These are phyloP conservation scores for Alternaria atra DNA, from an alignment of 2,329 filamentous ascomycete species.

Conservation along the genomic window DNA sequence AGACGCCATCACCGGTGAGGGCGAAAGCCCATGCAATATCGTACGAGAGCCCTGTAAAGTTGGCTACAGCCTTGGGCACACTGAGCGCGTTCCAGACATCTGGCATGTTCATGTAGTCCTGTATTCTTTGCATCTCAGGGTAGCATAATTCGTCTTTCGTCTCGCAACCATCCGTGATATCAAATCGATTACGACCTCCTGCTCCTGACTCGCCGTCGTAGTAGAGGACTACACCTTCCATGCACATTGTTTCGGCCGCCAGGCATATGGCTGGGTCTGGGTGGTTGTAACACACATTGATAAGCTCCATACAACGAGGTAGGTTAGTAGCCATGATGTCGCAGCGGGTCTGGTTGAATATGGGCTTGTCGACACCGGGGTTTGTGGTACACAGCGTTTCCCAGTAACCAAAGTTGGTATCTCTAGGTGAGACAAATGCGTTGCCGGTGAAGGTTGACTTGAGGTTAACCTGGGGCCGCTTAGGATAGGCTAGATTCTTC, in stretches of 20 bases:
- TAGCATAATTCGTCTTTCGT: conserved; percentile 53
- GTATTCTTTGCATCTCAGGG: conserved; percentile 36
- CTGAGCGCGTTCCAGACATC: conserved; percentile 45
- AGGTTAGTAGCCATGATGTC: conserved; percentile 58
- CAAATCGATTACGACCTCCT: conserved; percentile 55
- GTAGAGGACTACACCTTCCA: conserved; percentile 49
- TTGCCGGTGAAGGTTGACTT: conserved; percentile 59
- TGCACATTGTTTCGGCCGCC: conserved; percentile 51
- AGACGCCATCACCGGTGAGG: conserved; percentile 37
- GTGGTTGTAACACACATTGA: conserved; percentile 51
- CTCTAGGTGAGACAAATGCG: conserved; percentile 55
- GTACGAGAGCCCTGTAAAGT: conserved; percentile 40
- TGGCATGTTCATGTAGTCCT: conserved; percentile 47
- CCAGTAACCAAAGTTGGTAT: conserved; percentile 56
- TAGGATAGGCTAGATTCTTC: conserved; percentile 55
- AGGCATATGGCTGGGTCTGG: conserved; percentile 55
- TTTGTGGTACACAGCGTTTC: conserved; percentile 60
- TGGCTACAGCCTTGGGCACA: conserved; percentile 44
- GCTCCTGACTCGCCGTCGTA: conserved; percentile 54
- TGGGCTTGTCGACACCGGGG: conserved; percentile 52
- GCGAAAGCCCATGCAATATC: conserved; percentile 40
- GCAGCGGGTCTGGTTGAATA: conserved; percentile 59
- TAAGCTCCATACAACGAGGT: conserved; percentile 57
- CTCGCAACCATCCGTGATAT: conserved; percentile 54
- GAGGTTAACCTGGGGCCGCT: conserved; percentile 54